phyloP scores from a whole-genome alignment of 2,329 filamentous ascomycete species.

The Phaeosphaeria sp. region DNA sequence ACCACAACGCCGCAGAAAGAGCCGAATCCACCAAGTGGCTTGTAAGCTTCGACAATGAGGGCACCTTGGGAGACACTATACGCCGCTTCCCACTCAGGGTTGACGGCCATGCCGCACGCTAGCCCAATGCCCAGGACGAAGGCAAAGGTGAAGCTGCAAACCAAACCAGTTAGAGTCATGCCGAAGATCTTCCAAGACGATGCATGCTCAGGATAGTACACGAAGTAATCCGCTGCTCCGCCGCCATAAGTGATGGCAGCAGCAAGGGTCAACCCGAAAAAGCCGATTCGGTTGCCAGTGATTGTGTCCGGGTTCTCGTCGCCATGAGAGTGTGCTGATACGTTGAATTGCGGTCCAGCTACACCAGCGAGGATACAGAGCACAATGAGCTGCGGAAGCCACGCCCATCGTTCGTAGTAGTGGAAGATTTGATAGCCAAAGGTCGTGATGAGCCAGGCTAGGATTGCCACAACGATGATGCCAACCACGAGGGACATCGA shows the following conservation, averaged over 20 bases:
- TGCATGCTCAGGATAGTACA: slow-evolving; percentile 66
- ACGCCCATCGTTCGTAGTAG: slow-evolving; percentile 72
- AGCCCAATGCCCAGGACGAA: slow-evolving; percentile 69
- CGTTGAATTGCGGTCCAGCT: slow-evolving; percentile 66
- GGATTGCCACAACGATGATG: slow-evolving; percentile 69
- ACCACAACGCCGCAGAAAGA: slow-evolving; percentile 71
- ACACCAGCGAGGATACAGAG: slow-evolving; percentile 68
- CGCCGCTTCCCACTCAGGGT: slow-evolving; percentile 63
- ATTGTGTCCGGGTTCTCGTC: slow-evolving; percentile 56
- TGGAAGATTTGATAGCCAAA: slow-evolving; percentile 74
- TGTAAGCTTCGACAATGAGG: slow-evolving; percentile 68
- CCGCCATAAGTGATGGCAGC: slow-evolving; percentile 69
- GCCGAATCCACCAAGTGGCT: slow-evolving; percentile 66
- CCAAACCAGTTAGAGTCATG: slow-evolving; percentile 64
- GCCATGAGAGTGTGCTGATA: slow-evolving; percentile 59
- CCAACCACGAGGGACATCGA: slow-evolving; percentile 69
- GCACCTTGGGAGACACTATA: slow-evolving; percentile 67
- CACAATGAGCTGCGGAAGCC: slow-evolving; percentile 68
- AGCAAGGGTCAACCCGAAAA: slow-evolving; percentile 73
- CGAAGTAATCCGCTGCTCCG: slow-evolving; percentile 71
- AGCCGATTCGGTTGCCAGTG: slow-evolving; percentile 67
- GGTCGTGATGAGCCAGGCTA: slow-evolving; percentile 69
- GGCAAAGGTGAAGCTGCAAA: slow-evolving; percentile 66
- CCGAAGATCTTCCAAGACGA: slow-evolving; percentile 62
- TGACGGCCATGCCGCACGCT: slow-evolving; percentile 61